A percentile compares a stretch with the other conserved stretches of the same genome.
phyloP scores from a whole-genome alignment of 768 basidiomycete species.

The Trametes punicea region DNA sequence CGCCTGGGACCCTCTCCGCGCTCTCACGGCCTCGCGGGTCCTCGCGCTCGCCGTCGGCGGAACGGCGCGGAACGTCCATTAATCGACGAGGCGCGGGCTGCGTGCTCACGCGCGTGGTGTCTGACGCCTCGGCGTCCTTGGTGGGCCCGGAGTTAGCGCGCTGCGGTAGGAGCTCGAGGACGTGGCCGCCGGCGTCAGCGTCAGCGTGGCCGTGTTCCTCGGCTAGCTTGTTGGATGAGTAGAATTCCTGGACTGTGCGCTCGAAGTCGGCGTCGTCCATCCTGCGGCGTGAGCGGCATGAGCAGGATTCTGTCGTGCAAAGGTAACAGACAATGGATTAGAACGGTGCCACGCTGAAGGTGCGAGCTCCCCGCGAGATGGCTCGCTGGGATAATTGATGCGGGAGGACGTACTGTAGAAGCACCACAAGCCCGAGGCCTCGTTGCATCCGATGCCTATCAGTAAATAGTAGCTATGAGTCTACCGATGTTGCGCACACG shows the following conservation, averaged over 20 bases:
- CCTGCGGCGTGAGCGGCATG: constrained; percentile 7
- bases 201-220: no score
- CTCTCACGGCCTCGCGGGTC: neutral
- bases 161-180: constrained; percentile 15
- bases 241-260: constrained; percentile 18
- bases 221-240: constrained; percentile 1
- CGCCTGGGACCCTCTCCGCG: neutral
- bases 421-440: constrained; percentile 3
- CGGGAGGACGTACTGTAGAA: constrained; percentile 2
- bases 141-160: no score
- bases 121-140: neutral
- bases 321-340: no score
- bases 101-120: neutral
- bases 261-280: constrained; percentile 18
- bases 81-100: constrained; percentile 10
- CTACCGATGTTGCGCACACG: neutral
- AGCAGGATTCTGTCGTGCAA: constrained; percentile 4
- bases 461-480: neutral
- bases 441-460: constrained; percentile 1
- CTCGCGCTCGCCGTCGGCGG: neutral
- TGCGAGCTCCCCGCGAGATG: neutral
- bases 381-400: neutral
- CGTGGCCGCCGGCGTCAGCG: neutral
- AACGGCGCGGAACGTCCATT: constrained; percentile 9
- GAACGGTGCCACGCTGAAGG: no score